Percentiles rank a stretch among this genome's conserved stretches.
phyloP scores from a whole-genome alignment of 805 yeast genomes.

The Yarrowia sp. region DNA sequence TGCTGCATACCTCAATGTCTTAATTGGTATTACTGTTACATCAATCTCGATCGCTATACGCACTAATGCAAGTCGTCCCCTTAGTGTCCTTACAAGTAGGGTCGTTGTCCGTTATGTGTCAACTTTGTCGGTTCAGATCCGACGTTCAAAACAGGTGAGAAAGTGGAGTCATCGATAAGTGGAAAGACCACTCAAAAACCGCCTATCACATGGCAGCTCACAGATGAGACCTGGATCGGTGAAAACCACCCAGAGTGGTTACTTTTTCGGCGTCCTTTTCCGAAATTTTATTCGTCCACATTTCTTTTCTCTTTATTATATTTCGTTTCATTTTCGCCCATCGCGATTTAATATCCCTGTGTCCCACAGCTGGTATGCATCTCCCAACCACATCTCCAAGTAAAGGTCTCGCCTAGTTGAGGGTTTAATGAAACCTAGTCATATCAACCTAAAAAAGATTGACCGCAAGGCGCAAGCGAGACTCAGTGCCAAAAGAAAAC shows the following conservation, averaged over 20 bases:
- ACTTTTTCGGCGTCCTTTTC: no score
- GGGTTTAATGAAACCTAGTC: constrained; percentile 1
- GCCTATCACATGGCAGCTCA: no score
- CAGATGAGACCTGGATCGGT: no score
- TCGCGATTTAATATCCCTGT: not conserved
- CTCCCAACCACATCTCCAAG: no score
- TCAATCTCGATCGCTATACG: not conserved
- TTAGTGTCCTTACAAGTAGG: no score
- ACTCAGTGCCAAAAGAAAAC: not conserved
- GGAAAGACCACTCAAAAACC: no score
- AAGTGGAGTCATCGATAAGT: not conserved
- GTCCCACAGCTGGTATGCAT: no score
- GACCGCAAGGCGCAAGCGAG: constrained; percentile 9
- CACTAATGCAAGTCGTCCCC: not conserved
- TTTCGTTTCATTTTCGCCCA: not conserved
- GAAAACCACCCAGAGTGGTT: no score
- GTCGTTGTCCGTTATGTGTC: not conserved
- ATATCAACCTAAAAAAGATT: not conserved
- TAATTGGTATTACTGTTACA: not conserved
- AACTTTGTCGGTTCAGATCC: no score
- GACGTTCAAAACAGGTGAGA: no score
- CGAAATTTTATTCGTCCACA: no score
- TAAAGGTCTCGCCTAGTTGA: not conserved
- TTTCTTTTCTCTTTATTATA: not conserved
- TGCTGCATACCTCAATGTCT: not conserved